These are phyloP conservation scores for Poa annua DNA, from an alignment of 176 grass and related monocot genomes.

Conservation along the genomic window DNA sequence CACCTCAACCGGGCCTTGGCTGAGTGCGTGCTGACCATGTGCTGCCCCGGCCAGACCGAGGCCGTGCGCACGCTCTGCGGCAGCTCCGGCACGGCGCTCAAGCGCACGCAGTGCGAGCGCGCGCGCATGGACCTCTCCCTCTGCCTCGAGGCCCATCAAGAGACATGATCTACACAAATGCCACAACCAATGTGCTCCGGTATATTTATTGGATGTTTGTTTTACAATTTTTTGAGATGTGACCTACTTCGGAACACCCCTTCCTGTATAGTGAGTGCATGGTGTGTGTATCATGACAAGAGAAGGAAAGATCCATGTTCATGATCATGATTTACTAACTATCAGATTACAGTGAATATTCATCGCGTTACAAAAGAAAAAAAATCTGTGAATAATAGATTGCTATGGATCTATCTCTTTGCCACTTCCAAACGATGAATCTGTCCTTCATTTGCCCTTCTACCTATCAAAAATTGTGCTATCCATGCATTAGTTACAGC, in stretches of 20 bases:
- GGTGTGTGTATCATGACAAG: neutral
- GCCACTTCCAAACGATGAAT: neutral
- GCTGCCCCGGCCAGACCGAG: conserved; percentile 70
- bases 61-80: conserved; percentile 66
- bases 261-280: neutral
- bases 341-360: no score
- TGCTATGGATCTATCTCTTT: neutral
- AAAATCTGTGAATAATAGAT: neutral
- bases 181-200: neutral
- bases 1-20: conserved; percentile 84
- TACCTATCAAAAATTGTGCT: neutral
- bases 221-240: neutral
- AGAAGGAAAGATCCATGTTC: no score
- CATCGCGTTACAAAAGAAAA: neutral
- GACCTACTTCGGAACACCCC: neutral
- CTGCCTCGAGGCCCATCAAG: conserved; percentile 80
- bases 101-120: conserved; percentile 73
- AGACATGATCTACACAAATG: neutral
- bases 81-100: conserved; percentile 72
- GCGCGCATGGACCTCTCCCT: conserved; percentile 68
- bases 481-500: neutral
- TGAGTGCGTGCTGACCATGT: conserved; percentile 67
- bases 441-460: neutral
- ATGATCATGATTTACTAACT: no score
- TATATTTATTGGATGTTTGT: neutral